Conservation (phyloP, 176 grass and related monocot genomes). For the Alopecurus myosuroides region DNA sequence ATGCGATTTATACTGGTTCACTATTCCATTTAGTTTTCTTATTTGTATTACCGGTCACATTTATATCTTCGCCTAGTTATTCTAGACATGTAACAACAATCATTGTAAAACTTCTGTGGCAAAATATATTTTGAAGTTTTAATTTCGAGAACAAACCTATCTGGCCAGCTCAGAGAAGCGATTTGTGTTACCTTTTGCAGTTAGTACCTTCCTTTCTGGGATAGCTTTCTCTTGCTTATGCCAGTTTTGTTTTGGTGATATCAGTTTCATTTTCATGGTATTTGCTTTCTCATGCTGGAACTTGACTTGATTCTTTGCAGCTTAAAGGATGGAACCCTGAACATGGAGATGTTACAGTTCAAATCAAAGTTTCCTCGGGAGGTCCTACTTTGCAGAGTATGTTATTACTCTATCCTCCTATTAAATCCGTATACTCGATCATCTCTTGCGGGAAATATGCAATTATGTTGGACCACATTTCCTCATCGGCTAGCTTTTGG, state of each 20-base stretch:
- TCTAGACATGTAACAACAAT: background rate
- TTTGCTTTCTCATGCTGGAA: slow-evolving; percentile 13
- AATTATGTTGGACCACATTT: background rate
- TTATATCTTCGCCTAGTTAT: background rate
- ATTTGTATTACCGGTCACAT: background rate
- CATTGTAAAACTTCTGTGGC: background rate
- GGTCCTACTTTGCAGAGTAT: slow-evolving; percentile 95
- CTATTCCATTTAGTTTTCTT: background rate
- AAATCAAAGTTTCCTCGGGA: slow-evolving; percentile 88
- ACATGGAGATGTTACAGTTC: slow-evolving; percentile 92
- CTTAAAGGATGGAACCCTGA: slow-evolving; percentile 94
- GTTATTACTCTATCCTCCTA: background rate
- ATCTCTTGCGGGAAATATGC: background rate
- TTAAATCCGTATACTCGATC: background rate
- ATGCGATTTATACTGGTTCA: slow-evolving; percentile 4
- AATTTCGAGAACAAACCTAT: background rate
- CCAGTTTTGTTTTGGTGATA: background rate
- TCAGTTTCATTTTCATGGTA: background rate
- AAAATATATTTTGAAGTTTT: background rate
- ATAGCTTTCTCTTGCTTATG: background rate
- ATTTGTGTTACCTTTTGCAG: background rate
- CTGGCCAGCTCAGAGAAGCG: background rate
- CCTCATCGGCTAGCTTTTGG: background rate
- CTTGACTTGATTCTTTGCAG: slow-evolving; percentile 35
- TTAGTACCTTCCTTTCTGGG: background rate